These are phyloP conservation scores for Sclerotinia trifoliorum DNA, from an alignment of 2,329 filamentous ascomycete species.

Conservation along the genomic window DNA sequence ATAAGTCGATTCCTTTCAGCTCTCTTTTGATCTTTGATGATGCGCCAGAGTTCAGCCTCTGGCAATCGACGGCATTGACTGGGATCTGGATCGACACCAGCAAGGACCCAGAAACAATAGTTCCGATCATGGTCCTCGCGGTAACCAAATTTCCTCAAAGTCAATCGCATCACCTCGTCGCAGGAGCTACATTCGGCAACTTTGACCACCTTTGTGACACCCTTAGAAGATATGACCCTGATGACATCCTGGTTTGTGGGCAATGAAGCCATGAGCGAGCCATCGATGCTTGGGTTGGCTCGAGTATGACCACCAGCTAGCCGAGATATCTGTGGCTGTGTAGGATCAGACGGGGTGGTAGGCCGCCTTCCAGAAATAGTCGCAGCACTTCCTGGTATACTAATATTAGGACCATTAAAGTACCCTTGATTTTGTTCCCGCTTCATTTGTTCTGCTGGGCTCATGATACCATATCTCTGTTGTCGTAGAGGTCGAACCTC, in stretches of 20 bases:
- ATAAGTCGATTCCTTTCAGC: constrained; percentile 90
- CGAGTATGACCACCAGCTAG: constrained; percentile 69
- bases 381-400: constrained; percentile 49
- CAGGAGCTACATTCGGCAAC: constrained; percentile 88
- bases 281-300: constrained; percentile 81
- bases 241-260: constrained; percentile 87
- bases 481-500: constrained; percentile 34
- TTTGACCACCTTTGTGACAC: constrained; percentile 89
- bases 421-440: constrained; percentile 53
- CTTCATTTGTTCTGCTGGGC: constrained; percentile 53
- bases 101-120: constrained; percentile 94
- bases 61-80: constrained; percentile 76
- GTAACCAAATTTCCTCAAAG: constrained; percentile 81
- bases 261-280: constrained; percentile 79
- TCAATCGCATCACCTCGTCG: constrained; percentile 89
- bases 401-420: constrained; percentile 50
- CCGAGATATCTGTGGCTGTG: constrained; percentile 55
- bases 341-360: constrained; percentile 58
- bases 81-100: constrained; percentile 80
- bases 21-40: constrained; percentile 82
- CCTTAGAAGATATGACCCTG: constrained; percentile 87
- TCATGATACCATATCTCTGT: constrained; percentile 59
- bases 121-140: constrained; percentile 90
- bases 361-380: constrained; percentile 54
- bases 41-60: constrained; percentile 84